Base-by-base conservation (phyloP, 441 rosid species). In the Gossypium gossypioides region DNA sequence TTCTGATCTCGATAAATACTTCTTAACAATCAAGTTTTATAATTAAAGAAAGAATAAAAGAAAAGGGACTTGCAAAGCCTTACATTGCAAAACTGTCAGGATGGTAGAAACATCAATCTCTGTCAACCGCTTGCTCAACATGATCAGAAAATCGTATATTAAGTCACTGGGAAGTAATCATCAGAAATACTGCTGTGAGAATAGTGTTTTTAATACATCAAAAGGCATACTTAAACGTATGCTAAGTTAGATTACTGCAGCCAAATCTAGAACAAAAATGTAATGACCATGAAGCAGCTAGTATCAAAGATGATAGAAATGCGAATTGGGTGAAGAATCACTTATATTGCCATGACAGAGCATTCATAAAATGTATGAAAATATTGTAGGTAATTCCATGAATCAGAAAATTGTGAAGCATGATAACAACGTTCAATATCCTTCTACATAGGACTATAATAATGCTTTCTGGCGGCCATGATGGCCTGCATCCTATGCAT, bases 41-140 rank as follows among this genome's bases (percentile, higher is more conserved):
- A 51, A 51, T 2, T 25, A 9, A 22, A 18, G 13, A 32, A 25
- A 50, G 25, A 16, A 57, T 4, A 56, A 16, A 63, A 12, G 52
- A 63, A 9, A 29, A 19, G 51, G 58, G 9, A 61, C 24, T 65
- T 2, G 3, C 60, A 74, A 56, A 61, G 75, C 54, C 89, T 86
- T 85, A 93, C 96, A 86, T 50, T 90, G 89, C 76, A 93, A 80
- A 78, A 91, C 85, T 48, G 87, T 89, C 90, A 89, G 79, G 78
- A 93, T 91, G 24, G 88, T 89, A 18, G 92, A 86, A 54, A 89
- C 91, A 79, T 87, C 97, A 78, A 84, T 84, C 85, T 90, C 96
- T 37, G 84, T 81, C 79, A 93, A 74, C 29, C 81, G 84, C 83
- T 87, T 83, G 84, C 92, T 84, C 93, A 89, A 66, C 76, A 74